Conservation (phyloP, 371 early-diverging fungal genomes). For the Coemansia sp. region DNA sequence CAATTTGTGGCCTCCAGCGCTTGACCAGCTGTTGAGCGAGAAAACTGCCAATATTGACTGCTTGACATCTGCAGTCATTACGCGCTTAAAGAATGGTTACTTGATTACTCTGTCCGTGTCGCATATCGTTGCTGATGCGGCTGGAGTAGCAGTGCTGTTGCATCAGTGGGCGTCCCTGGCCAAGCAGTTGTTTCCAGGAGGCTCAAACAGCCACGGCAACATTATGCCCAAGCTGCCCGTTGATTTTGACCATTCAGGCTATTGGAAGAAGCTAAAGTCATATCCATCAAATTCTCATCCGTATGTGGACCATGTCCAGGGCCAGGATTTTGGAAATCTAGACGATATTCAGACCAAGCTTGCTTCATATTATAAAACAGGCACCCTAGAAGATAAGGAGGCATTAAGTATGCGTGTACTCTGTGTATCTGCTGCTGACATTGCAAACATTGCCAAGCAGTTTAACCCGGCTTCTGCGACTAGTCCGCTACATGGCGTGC, state of each 20-base stretch:
- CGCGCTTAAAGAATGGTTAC: conserved; percentile 16
- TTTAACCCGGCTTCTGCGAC: not conserved
- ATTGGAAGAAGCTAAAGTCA: conserved; percentile 13
- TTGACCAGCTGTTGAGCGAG: conserved; percentile 6
- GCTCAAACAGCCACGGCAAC: no score
- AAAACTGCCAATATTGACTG: conserved; percentile 9
- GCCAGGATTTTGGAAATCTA: conserved; percentile 7
- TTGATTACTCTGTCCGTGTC: conserved; percentile 23
- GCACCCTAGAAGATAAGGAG: not conserved
- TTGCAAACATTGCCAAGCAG: conserved; percentile 11
- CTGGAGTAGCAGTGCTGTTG: conserved; percentile 14
- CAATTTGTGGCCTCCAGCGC: conserved; percentile 18
- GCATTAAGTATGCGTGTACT: conserved; percentile 16
- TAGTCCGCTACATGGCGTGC: conserved; percentile 23
- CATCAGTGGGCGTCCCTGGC: conserved; percentile 30
- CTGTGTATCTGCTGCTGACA: conserved; percentile 12
- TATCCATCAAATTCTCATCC: conserved; percentile 20
- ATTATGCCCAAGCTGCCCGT: conserved; percentile 13
- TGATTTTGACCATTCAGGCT: conserved; percentile 23
- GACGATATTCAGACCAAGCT: conserved; percentile 1
- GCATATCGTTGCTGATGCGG: conserved; percentile 28
- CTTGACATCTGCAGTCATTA: conserved; percentile 12
- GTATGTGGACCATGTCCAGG: conserved; percentile 6
- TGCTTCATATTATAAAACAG: conserved; percentile 8
- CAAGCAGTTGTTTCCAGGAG: not conserved